Conservation (phyloP, 768 basidiomycete genomes). For the Lactarius sanguifluus region DNA sequence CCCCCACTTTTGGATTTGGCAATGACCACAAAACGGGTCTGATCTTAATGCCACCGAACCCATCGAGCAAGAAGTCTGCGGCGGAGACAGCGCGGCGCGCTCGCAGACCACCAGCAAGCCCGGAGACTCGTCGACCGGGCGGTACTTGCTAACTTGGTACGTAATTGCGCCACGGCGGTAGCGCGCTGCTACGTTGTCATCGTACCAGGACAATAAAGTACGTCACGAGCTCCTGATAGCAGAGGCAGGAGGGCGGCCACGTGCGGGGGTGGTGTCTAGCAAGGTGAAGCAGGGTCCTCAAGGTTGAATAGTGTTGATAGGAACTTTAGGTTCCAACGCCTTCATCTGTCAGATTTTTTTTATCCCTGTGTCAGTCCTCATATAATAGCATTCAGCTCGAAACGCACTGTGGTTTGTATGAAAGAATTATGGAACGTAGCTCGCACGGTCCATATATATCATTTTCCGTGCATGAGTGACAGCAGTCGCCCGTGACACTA, state of each 20-base stretch:
- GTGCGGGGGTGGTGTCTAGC: neutral
- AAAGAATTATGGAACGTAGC: neutral
- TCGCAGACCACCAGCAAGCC: neutral
- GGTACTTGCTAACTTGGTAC: neutral
- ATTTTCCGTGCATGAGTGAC: constrained; percentile 19
- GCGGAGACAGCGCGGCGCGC: neutral
- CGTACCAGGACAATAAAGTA: neutral
- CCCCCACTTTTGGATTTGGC: neutral
- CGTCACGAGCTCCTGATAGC: neutral
- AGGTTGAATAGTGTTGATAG: neutral
- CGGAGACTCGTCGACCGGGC: neutral
- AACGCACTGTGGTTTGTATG: neutral
- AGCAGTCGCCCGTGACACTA: neutral
- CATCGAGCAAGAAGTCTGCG: neutral
- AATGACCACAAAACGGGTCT: neutral
- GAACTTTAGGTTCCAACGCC: neutral
- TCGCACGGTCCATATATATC: neutral
- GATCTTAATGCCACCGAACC: neutral
- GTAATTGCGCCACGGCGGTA: neutral
- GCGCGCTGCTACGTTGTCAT: constrained; percentile 5
- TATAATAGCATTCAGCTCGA: constrained; percentile 1
- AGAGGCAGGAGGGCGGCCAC: neutral
- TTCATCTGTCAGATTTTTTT: constrained; percentile 1
- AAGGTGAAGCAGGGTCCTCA: neutral
- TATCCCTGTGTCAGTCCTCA: neutral